A percentile compares a stretch with the other conserved stretches of the same genome.
phyloP scores from a whole-genome alignment of 2,329 filamentous ascomycete genomes.

The Aspergillus latus region DNA sequence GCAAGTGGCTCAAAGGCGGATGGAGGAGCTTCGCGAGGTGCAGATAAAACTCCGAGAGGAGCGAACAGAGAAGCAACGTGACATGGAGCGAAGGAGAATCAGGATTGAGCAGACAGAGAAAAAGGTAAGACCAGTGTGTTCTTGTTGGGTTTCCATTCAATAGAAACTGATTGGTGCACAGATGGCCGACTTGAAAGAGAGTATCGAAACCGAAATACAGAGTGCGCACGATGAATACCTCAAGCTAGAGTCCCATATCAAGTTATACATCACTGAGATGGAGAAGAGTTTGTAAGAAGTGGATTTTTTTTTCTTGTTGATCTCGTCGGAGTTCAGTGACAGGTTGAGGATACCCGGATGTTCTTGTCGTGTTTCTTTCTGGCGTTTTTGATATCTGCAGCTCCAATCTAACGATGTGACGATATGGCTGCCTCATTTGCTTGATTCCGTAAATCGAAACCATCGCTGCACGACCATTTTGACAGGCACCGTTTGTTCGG shows the following conservation, averaged over 20 bases:
- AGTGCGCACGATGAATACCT: slow-evolving; percentile 89
- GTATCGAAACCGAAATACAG: slow-evolving; percentile 92
- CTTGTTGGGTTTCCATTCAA: not conserved
- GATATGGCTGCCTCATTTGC: slow-evolving; percentile 14
- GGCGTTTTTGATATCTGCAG: slow-evolving; percentile 26
- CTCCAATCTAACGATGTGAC: slow-evolving; percentile 13
- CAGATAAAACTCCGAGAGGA: slow-evolving; percentile 83
- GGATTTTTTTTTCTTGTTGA: slow-evolving; percentile 10
- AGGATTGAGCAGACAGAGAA: slow-evolving; percentile 98
- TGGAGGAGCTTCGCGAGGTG: slow-evolving; percentile 81
- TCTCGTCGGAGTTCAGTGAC: slow-evolving; percentile 35
- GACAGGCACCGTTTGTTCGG: slow-evolving; percentile 59
- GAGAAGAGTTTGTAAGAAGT: slow-evolving; percentile 71
- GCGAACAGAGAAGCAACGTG: slow-evolving; percentile 78
- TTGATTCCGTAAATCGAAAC: slow-evolving; percentile 57
- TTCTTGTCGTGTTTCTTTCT: slow-evolving; percentile 27
- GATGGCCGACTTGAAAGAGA: slow-evolving; percentile 98
- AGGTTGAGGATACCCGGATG: slow-evolving; percentile 42
- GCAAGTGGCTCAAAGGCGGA: slow-evolving; percentile 75
- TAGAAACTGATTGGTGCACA: slow-evolving; percentile 43
- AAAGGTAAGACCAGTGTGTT: slow-evolving; percentile 62
- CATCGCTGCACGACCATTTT: slow-evolving; percentile 62
- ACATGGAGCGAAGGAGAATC: slow-evolving; percentile 90
- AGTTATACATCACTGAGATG: slow-evolving; percentile 98
- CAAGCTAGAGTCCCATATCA: slow-evolving; percentile 96